Evolutionary conservation across 2,329 filamentous ascomycete species (phyloP), one percentile per base, ranked within the genome.

Genomic region (Venturia aucupariae): DNA sequence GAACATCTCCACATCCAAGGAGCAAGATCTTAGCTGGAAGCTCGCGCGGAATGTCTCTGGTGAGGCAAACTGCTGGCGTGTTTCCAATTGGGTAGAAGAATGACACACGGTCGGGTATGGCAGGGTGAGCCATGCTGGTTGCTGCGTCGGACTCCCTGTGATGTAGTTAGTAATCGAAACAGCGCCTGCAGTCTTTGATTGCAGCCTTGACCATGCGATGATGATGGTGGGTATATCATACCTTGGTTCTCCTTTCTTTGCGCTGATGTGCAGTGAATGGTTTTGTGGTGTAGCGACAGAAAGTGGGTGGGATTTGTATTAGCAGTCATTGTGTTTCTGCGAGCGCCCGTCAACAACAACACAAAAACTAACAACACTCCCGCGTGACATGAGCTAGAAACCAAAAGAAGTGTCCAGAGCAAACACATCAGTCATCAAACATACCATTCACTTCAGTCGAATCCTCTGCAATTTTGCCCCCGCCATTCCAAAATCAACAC

Each of bases 1-100:
- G 77, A 54, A 80, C 73, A 72, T 86, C 84, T 24, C 82, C 82
- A 64, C 81, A 84, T 3, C 81, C 82, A 3, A 86, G 75, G 1
- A 81, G 75, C 24, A 86, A 74, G 5, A 86, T 72, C 59, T 78
- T 72, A 1, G 77, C 81, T 68, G 81, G 74, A n/a, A 78, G 67
- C 4, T 80, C 82, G 11, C 79, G 79, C 0, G 82, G 80, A 2
- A 84, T 67, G 38, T 75, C 72, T 64, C 77, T 74, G 0, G 78
- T 78, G 19, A 85, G 71, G 67, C 75, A 80, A 13, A 78, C 72
- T 5, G 84, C 81, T 3, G 82, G 80, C 0, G 79, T 83, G 69
- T 82, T 82, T 4, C 75, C 76, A 41, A 75, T 67, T 15, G 76
- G 70, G 65, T 77, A 77, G 66, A 77, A 77, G 65, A 70, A 74